Base-by-base conservation (phyloP, 2,329 filamentous ascomycete species). In the Colletotrichum costaricense region DNA sequence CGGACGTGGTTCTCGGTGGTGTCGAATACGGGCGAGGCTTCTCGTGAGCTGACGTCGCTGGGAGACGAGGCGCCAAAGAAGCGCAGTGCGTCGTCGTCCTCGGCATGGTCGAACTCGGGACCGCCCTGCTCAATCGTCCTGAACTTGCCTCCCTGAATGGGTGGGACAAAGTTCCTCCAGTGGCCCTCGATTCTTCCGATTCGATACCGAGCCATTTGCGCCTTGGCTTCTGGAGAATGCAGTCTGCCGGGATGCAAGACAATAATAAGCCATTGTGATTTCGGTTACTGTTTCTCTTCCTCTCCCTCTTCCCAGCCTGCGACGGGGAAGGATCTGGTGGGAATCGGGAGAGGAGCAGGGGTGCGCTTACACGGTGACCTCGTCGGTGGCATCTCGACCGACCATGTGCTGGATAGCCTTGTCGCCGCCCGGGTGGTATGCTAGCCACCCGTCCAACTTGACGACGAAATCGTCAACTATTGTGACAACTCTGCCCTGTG, bases 401-500 rank as follows among this genome's bases (percentile, higher is more conserved):
- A 98, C 90, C 95, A 98, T 97, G 81, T 99, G 97, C 81, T 91
- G 87, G 76, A 99, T 97, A 67, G 96, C 90, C 84, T 95, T 97
- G 78, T 96, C 92, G 77, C 97, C 97, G 70, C 97, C 97, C 14
- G 97, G 97, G 79, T 98, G 97, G 79, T 94, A 98, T 66, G 91
- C 91, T 65, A 97, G 85, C 94, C 95, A 99, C 52, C 93, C 88
- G 82, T 98, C 96, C 38, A 95, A 92, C 84, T 95, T 98, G 77
- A 98, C 84, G 11, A 98, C 95, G 78, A 91, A 90, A 73, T 91
- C 88, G 77, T 98, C 91, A 73, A 97, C 87, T 66, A 99, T 95
- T 74, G 98, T 89, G 69, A 99, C 89, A 75, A 91, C 90, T 71
- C 90, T 90, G 5, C 95, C 96, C 70, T 94, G 91, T 7, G 95